Conservation (phyloP, 2,329 filamentous ascomycete genomes). For the Periconia digitata region DNA sequence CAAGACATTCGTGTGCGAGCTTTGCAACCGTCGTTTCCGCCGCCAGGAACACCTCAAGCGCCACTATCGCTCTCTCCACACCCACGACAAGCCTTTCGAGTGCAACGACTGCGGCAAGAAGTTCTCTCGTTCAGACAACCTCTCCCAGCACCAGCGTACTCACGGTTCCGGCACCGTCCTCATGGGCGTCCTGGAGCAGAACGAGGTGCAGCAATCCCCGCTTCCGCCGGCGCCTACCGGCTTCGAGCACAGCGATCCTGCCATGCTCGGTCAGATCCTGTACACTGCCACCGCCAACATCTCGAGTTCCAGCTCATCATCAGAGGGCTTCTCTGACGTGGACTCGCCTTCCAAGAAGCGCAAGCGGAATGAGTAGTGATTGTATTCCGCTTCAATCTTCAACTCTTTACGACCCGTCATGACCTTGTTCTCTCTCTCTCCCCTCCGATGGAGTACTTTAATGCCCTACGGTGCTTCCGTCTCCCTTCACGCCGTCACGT, state of each 20-base stretch:
- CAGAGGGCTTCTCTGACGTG: conserved; percentile 39
- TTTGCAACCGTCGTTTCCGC: conserved; percentile 96
- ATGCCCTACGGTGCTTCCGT: conserved; percentile 28
- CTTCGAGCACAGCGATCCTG: conserved; percentile 41
- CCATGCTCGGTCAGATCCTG: conserved; percentile 41
- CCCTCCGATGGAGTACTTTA: conserved; percentile 30
- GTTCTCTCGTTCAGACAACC: conserved; percentile 96
- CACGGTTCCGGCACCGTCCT: conserved; percentile 88
- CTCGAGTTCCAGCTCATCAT: conserved; percentile 38
- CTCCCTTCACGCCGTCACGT: conserved; percentile 35
- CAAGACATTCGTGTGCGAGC: conserved; percentile 96
- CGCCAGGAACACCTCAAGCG: conserved; percentile 98
- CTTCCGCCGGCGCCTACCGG: conserved; percentile 25
- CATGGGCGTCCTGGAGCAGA: conserved; percentile 81
- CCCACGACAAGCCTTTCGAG: conserved; percentile 97
- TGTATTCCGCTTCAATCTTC: conserved; percentile 23
- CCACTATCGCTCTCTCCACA: conserved; percentile 97
- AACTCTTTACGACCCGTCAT: conserved; percentile 36
- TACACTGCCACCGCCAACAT: conserved; percentile 42
- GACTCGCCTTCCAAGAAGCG: conserved; percentile 60
- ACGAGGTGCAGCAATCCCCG: conserved; percentile 50
- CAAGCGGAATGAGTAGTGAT: conserved; percentile 63
- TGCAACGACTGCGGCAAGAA: conserved; percentile 98
- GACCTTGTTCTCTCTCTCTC: conserved; percentile 25
- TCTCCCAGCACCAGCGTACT: conserved; percentile 92